phyloP scores from a whole-genome alignment of 148 eudicot genomes.

The Camellia sinensis region DNA sequence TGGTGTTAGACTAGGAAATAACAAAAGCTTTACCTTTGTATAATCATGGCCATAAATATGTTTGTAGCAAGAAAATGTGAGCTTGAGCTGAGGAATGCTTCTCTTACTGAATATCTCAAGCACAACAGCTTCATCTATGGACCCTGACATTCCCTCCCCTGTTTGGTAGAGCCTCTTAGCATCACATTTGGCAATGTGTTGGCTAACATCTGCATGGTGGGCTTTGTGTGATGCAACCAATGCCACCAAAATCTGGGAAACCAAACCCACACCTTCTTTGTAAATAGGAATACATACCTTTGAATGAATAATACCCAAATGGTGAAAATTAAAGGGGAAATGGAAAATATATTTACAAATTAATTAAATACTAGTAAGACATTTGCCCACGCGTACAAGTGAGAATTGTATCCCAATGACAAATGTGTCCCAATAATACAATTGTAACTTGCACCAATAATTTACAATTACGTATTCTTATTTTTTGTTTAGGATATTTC shows the following conservation, averaged over 20 bases:
- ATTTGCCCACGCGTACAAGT: too few relatives aligned
- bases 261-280: background rate
- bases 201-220: conserved; percentile 59
- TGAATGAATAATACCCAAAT: background rate
- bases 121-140: conserved; percentile 62
- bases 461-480: too few relatives aligned
- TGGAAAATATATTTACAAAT: too few relatives aligned
- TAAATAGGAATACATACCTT: background rate
- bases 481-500: too few relatives aligned
- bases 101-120: conserved; percentile 77
- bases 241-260: conserved; percentile 62
- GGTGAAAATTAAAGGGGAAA: background rate
- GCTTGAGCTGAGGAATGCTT: conserved; percentile 66
- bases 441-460: too few relatives aligned
- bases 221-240: conserved; percentile 79
- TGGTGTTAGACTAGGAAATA: background rate
- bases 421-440: too few relatives aligned
- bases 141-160: conserved; percentile 56
- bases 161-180: conserved; percentile 70
- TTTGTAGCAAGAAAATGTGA: conserved; percentile 58
- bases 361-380: too few relatives aligned
- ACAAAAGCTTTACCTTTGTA: conserved; percentile 33
- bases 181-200: conserved; percentile 74
- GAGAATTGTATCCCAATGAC: too few relatives aligned
- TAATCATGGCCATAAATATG: conserved; percentile 74